A percentile compares a stretch with the other conserved stretches of the same genome.
Evolutionary conservation across 1,284 basidiomycete genomes (phyloP).

Genomic region (Coriolopsis trogii): DNA sequence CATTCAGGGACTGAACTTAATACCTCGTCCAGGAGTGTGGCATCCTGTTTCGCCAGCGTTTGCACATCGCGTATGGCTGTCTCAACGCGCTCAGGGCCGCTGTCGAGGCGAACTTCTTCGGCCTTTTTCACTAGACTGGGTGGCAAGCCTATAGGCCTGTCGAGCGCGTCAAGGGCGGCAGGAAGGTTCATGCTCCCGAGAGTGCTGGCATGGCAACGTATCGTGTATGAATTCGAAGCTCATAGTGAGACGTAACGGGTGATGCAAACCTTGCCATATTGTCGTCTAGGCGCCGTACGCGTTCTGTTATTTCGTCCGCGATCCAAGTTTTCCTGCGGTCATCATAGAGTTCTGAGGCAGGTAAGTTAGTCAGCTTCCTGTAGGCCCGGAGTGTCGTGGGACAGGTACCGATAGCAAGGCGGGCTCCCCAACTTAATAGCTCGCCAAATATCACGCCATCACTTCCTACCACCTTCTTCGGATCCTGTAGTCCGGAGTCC

Average conservation of each 20-base stretch:
- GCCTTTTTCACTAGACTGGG: slow-evolving; percentile 87
- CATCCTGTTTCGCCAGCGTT: slow-evolving; percentile 65
- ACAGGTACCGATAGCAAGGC: slow-evolving; percentile 78
- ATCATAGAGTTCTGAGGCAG: slow-evolving; percentile 81
- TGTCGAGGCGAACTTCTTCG: slow-evolving; percentile 80
- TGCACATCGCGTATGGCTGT: slow-evolving; percentile 76
- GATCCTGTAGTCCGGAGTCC: slow-evolving; percentile 68
- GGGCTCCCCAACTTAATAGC: slow-evolving; percentile 87
- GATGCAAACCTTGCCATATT: slow-evolving; percentile 60
- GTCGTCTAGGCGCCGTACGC: slow-evolving; percentile 70
- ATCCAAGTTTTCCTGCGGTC: slow-evolving; percentile 81
- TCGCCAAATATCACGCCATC: slow-evolving; percentile 73
- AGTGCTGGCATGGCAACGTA: slow-evolving; percentile 45
- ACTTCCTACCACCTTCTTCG: slow-evolving; percentile 49
- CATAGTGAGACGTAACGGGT: background rate
- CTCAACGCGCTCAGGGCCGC: slow-evolving; percentile 77
- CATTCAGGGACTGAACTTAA: too few species aligned
- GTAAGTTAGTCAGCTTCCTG: background rate
- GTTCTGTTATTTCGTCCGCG: slow-evolving; percentile 66
- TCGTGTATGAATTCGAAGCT: background rate
- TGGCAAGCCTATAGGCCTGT: slow-evolving; percentile 86
- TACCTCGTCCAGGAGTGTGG: slow-evolving; percentile 79
- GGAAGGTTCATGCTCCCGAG: slow-evolving; percentile 82
- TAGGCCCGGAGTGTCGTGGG: background rate
- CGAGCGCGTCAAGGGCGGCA: slow-evolving; percentile 85